Evolutionary conservation across 176 grass and related monocot species (phyloP).

Genomic region (Cenchrus fungigraminus): DNA sequence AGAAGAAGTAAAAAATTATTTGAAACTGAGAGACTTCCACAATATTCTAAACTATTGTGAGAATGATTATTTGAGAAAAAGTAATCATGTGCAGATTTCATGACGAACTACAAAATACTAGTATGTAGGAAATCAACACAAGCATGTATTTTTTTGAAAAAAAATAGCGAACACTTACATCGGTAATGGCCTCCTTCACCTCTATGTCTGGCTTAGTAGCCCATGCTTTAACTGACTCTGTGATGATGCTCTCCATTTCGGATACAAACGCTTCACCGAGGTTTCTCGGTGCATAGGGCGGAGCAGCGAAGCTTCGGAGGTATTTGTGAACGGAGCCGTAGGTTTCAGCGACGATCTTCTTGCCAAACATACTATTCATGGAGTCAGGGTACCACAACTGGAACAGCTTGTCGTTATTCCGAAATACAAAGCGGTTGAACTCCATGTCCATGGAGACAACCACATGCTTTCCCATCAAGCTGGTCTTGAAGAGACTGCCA

Average conservation of each 20-base stretch:
- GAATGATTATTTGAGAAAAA: no score
- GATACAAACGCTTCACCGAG: not conserved
- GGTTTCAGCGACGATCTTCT: not conserved
- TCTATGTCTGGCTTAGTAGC: not conserved
- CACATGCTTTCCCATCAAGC: not conserved
- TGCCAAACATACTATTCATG: not conserved
- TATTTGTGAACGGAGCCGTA: not conserved
- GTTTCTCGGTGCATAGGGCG: not conserved
- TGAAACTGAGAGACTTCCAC: no score
- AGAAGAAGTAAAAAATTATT: no score
- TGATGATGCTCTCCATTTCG: not conserved
- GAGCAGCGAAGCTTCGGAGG: not conserved
- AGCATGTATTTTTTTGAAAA: no score
- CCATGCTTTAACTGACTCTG: not conserved
- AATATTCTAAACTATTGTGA: no score
- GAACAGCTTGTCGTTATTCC: not conserved
- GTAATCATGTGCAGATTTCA: no score
- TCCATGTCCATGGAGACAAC: constrained; percentile 6
- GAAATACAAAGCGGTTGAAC: not conserved
- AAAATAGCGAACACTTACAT: not conserved
- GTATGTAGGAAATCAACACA: no score
- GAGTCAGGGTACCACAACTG: not conserved
- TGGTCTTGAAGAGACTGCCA: not conserved
- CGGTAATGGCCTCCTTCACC: not conserved
- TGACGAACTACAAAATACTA: no score